Base-by-base conservation (phyloP, 2,329 filamentous ascomycete genomes). In the Phaeoacremonium minimum region DNA sequence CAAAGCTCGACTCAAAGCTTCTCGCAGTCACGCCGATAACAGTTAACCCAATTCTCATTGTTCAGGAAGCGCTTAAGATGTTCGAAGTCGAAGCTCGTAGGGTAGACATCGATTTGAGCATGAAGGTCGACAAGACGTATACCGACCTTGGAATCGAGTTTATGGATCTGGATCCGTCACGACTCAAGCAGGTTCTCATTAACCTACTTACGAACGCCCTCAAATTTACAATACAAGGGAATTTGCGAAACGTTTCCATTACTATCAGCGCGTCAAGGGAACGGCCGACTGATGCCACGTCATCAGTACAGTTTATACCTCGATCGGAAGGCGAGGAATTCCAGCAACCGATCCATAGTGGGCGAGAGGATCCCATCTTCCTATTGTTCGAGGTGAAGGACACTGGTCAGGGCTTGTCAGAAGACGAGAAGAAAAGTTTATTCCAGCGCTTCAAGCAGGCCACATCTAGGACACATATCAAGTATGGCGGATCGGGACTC, bases 161-260 rank as follows among this genome's bases (percentile, higher is more conserved):
- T 68, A 76, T 89, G 4, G 61, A 71, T 20, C 59, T 88, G 18
- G 87, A 91, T 53, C 82, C 86, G 0, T 84, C 81, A 13, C 73
- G 86, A 16, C 78, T 91, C 33, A 73, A 85, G 35, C 86, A 91
- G 56, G 83, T 90, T 1, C 66, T 90, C 4, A 88, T 91, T 55
- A 91, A 91, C 48, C 69, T 91, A 2, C 75, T 86, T 7, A 87
- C 85, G 7, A 91, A 91, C 49, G 84, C 85, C 0, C 81, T 91
- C 56, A 91, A 91, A 50, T 91, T 90, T 52, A 91, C 87, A 1
- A 79, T 79, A 22, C 70, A 70, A 0, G 76, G 81, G 14, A 67
- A 69, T 13, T 74, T 66, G 11, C 73, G 80, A 7, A 75, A 76
- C 29, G 71, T 79, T 20, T 61, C 60, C 2, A 63, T 77, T 3